These are phyloP conservation scores for Pterocarpus macrocarpus DNA, from an alignment of 306 rosid species.

Conservation along the genomic window DNA sequence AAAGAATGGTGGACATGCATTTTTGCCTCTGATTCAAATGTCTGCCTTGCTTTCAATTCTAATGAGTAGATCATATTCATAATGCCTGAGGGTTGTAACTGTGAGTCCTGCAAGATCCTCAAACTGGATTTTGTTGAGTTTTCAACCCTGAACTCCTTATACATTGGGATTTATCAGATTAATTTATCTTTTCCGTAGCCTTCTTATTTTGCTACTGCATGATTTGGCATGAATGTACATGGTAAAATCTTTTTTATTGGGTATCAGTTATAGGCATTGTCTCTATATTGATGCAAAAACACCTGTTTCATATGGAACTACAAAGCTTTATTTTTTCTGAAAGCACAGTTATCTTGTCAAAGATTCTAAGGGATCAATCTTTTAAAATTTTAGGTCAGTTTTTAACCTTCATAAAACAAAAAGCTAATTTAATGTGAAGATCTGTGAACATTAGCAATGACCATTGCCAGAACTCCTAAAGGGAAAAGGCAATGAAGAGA, in stretches of 20 bases:
- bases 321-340: background rate
- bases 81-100: slow-evolving; percentile 15
- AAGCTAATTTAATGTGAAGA: background rate
- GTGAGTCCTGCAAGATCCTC: background rate
- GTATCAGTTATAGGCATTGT: slow-evolving; percentile 12
- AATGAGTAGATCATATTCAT: background rate
- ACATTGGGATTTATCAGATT: background rate
- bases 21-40: slow-evolving; percentile 15
- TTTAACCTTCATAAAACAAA: background rate
- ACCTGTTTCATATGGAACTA: background rate
- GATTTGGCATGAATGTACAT: slow-evolving; percentile 16
- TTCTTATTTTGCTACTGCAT: background rate
- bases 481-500: background rate
- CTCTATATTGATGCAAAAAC: background rate
- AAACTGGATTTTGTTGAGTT: slow-evolving; percentile 12
- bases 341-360: slow-evolving; percentile 13
- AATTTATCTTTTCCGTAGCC: background rate
- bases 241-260: background rate
- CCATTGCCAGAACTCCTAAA: background rate
- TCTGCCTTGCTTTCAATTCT: slow-evolving; percentile 22
- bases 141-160: background rate
- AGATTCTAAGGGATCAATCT: background rate
- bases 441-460: slow-evolving; percentile 3
- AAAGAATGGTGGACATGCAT: slow-evolving; percentile 21
- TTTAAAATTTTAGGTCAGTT: background rate